A percentile compares a stretch with the other conserved stretches of the same genome.
Evolutionary conservation across 768 basidiomycete species (phyloP).

Genomic region (Termitomyces sp.): DNA sequence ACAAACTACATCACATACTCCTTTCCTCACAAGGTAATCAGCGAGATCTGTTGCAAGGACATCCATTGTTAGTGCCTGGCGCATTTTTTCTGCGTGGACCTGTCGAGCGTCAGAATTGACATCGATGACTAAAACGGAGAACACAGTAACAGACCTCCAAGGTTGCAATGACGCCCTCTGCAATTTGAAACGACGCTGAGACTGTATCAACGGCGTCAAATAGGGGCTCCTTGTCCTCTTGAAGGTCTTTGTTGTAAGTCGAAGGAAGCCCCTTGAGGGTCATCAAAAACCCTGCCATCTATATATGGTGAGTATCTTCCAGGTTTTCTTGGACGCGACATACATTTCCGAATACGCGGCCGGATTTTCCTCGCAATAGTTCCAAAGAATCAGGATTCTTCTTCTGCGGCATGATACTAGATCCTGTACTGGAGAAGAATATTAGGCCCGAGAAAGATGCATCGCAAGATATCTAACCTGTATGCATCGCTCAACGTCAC

Average conservation of each 20-base stretch:
- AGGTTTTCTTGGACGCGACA: slow-evolving; percentile 15
- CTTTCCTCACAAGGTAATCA: slow-evolving; percentile 97
- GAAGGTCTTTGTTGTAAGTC: slow-evolving; percentile 99
- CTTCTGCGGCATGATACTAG: slow-evolving; percentile 99
- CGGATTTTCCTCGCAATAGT: slow-evolving; percentile 90
- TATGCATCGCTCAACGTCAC: slow-evolving; percentile 96
- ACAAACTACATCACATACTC: slow-evolving; percentile 49
- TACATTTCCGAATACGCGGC: slow-evolving; percentile 90
- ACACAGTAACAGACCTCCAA: slow-evolving; percentile 53
- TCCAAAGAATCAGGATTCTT: slow-evolving; percentile 98
- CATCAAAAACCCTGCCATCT: slow-evolving; percentile 98
- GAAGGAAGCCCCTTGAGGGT: slow-evolving; percentile 96
- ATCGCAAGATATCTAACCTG: slow-evolving; percentile 36
- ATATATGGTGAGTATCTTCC: slow-evolving; percentile 1
- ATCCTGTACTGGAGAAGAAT: slow-evolving; percentile 69
- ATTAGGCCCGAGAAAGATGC: not conserved
- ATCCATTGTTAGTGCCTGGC: slow-evolving; percentile 88
- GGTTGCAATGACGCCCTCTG: slow-evolving; percentile 92
- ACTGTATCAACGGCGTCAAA: slow-evolving; percentile 92
- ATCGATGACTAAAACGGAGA: too few relatives aligned
- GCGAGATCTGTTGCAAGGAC: slow-evolving; percentile 98
- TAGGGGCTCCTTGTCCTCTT: slow-evolving; percentile 97
- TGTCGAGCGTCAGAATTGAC: slow-evolving; percentile 22
- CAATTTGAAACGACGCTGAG: slow-evolving; percentile 83
- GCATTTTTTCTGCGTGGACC: slow-evolving; percentile 92